Evolutionary conservation across 441 rosid genomes (phyloP).

Genomic region (Corymbia citriodora): DNA sequence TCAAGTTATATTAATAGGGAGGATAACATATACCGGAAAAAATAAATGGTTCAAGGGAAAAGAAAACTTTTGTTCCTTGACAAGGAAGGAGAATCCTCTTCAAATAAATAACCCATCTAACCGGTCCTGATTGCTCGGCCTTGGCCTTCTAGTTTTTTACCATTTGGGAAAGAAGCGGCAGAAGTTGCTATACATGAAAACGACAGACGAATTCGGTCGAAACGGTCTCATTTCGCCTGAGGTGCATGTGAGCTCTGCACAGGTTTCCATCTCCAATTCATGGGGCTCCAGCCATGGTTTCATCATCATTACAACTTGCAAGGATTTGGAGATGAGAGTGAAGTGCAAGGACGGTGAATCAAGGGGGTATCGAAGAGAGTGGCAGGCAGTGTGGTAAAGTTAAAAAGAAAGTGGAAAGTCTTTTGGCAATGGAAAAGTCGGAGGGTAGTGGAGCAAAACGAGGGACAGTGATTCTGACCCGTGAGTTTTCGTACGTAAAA

Average conservation of each 20-base stretch:
- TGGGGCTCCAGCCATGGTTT: neutral
- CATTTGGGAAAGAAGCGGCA: neutral
- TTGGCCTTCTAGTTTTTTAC: neutral
- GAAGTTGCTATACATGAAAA: neutral
- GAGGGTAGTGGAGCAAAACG: neutral
- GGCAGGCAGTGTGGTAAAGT: neutral
- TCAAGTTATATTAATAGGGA: neutral
- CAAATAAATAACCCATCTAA: neutral
- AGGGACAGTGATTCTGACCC: neutral
- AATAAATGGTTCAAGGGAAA: neutral
- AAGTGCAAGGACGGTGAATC: neutral
- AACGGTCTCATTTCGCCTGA: neutral
- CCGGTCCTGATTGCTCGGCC: neutral
- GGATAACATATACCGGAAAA: neutral
- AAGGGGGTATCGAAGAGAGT: neutral
- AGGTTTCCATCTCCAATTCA: neutral
- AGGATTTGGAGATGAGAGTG: neutral
- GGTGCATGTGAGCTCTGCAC: neutral
- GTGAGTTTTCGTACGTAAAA: neutral
- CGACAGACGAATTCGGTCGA: neutral
- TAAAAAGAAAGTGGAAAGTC: neutral
- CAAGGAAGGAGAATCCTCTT: neutral
- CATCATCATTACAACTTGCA: neutral
- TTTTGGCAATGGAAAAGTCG: neutral
- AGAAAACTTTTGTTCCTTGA: neutral